phyloP scores from a whole-genome alignment of 305 asterid species.

The Fraxinus sp. region DNA sequence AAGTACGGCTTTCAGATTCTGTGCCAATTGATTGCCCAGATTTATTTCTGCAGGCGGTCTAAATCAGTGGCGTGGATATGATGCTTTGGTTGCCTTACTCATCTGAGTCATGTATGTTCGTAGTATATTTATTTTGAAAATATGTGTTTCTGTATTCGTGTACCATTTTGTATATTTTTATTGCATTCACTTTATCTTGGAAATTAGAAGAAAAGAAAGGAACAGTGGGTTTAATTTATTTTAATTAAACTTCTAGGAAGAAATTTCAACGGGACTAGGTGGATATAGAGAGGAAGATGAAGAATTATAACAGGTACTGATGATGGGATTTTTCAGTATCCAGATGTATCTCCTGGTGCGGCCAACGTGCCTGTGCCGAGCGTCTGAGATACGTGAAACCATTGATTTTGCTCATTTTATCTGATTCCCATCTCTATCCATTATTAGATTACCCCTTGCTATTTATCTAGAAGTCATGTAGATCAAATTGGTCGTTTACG shows the following conservation, averaged over 20 bases:
- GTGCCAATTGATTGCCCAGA: not conserved
- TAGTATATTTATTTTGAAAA: not conserved
- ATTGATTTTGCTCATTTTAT: not conserved
- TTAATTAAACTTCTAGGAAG: not conserved
- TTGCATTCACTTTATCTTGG: not conserved
- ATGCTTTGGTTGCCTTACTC: not conserved
- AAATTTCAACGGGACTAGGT: not conserved
- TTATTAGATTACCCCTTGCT: not conserved
- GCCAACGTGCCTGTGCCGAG: conserved; percentile 3
- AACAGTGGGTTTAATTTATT: not conserved
- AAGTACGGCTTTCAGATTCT: not conserved
- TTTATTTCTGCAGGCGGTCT: not conserved
- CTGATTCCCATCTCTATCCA: not conserved
- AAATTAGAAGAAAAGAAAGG: not conserved
- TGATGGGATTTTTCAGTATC: not conserved
- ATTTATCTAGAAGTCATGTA: not conserved
- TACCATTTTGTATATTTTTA: not conserved
- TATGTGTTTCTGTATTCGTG: not conserved
- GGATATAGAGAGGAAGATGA: not conserved
- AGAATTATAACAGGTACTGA: conserved; percentile 1
- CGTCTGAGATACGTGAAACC: not conserved
- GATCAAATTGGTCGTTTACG: not conserved
- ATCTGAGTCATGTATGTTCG: not conserved
- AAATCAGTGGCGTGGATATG: not conserved
- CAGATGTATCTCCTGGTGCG: not conserved